Evolutionary conservation across 2,329 filamentous ascomycete genomes (phyloP), one percentile per base, ranked within the genome.

Genomic region (Pleomassaria siparia): DNA sequence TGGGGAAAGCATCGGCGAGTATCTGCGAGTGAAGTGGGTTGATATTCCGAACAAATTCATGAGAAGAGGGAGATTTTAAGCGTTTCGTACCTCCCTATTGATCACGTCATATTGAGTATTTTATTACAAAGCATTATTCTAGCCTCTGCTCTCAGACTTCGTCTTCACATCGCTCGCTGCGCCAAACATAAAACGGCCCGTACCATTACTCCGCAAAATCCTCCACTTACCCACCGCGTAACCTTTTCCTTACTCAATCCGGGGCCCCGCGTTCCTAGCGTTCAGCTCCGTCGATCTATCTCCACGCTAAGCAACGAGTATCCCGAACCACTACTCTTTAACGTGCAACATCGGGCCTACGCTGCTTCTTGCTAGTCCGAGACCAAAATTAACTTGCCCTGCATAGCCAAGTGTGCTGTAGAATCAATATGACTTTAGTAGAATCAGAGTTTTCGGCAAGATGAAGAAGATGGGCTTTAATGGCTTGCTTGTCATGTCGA

Each of bases 401-500:
- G 15, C 26, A 43, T 43, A 43, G 20, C 28, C 9, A 18, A 18
- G 13, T 13, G 10, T 16, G 25, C 5, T 4, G 10, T 4, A 16
- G 6, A 10, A 25, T 37, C 40, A 43, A n/a, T 21, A 47, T 40
- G 40, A 42, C 13, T 33, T 35, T 36, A 18, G 30, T 25, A n/a
- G 47, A 42, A 10, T 22, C 42, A 30, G 47, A 49, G 13, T 45
- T 42, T 20, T 46, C 42, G 4, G 42, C 47, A 10, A 43, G 43
- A 37, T 28, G 42, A 13, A 30, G 58, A 35, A 47, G 56, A 30
- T 46, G 77, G 33, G 77, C 77, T 26, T 78, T 76, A 1, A 73
- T 79, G 47, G 77, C 77, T 3, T 80, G 77, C 55, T 73, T 74
- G 2, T 74, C 76, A 2, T 80, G 77, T 55, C 71, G 77, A 30